These are phyloP conservation scores for Monosporascus sp. DNA, from an alignment of 2,329 filamentous ascomycete genomes.

Conservation along the genomic window DNA sequence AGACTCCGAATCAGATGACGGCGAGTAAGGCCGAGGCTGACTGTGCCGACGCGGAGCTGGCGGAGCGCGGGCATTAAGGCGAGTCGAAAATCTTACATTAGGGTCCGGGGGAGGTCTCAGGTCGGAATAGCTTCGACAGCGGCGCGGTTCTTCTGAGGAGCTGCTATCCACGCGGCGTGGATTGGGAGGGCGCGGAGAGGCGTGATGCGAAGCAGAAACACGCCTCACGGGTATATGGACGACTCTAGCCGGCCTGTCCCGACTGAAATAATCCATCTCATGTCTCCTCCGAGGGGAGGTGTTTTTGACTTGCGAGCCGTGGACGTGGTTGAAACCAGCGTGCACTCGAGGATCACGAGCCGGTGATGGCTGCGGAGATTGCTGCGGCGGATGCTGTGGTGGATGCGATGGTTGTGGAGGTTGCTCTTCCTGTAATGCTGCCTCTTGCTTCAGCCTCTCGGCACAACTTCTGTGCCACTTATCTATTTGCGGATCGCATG, in stretches of 20 bases:
- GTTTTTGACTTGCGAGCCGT: slow-evolving; percentile 15
- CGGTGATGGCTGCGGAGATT: slow-evolving; percentile 13
- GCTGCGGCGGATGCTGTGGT: slow-evolving; percentile 6
- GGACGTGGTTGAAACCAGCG: slow-evolving; percentile 25
- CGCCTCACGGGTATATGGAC: slow-evolving; percentile 20
- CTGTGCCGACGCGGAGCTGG: slow-evolving; percentile 20
- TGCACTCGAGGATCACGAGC: slow-evolving; percentile 22
- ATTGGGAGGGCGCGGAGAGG: slow-evolving; percentile 14
- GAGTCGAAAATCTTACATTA: slow-evolving; percentile 11
- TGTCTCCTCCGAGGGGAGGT: slow-evolving; percentile 20
- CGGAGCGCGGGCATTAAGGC: slow-evolving; percentile 19
- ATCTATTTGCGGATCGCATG: slow-evolving; percentile 74
- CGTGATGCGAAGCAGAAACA: slow-evolving; percentile 17
- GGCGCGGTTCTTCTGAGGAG: slow-evolving; percentile 34
- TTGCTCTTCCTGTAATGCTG: slow-evolving; percentile 33
- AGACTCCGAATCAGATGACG: slow-evolving; percentile 14
- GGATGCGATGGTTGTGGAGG: background rate
- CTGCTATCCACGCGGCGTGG: slow-evolving; percentile 24
- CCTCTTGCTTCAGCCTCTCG: slow-evolving; percentile 61
- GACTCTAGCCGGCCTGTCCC: slow-evolving; percentile 29
- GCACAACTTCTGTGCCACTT: slow-evolving; percentile 80
- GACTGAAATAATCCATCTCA: slow-evolving; percentile 32
- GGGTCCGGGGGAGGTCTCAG: slow-evolving; percentile 35
- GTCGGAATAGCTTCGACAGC: slow-evolving; percentile 49
- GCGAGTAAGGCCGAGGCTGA: slow-evolving; percentile 19